phyloP scores from a whole-genome alignment of 1,284 basidiomycete species.

The Cryptococcus jaspeensis region DNA sequence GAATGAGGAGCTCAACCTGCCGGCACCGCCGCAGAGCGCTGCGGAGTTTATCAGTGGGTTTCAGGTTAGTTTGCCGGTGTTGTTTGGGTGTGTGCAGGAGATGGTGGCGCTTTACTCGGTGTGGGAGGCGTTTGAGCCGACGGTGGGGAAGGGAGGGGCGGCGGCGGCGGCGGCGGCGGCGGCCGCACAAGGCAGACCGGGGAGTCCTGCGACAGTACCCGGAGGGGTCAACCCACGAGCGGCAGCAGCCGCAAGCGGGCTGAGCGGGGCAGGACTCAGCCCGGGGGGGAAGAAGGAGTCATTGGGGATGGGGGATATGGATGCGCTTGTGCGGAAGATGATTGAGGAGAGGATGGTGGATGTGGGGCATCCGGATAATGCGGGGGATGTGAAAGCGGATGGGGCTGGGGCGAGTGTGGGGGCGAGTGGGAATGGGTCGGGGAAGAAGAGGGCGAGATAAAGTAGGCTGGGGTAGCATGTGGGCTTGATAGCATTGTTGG shows the following conservation, averaged over 20 bases:
- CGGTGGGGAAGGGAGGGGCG: slow-evolving; percentile 49
- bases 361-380: slow-evolving; percentile 57
- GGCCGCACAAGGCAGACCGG: slow-evolving; percentile 20
- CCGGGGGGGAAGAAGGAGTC: slow-evolving; percentile 34
- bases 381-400: slow-evolving; percentile 14
- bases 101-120: slow-evolving; percentile 84
- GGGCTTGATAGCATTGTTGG: too few relatives aligned
- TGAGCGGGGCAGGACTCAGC: slow-evolving; percentile 9
- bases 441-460: slow-evolving; percentile 24
- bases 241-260: not conserved
- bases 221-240: too few relatives aligned
- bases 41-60: slow-evolving; percentile 76
- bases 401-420: not conserved
- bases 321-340: slow-evolving; percentile 62
- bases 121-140: slow-evolving; percentile 68
- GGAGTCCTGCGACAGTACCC: not conserved
- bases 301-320: slow-evolving; percentile 45
- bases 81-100: slow-evolving; percentile 87
- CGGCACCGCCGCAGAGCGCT: slow-evolving; percentile 32
- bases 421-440: too few relatives aligned
- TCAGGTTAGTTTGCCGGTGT: slow-evolving; percentile 75
- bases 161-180: slow-evolving; percentile 56
- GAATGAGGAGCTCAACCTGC: slow-evolving; percentile 38
- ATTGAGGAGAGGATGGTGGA: slow-evolving; percentile 65
- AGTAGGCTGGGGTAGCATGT: too few relatives aligned